Base-by-base conservation (phyloP, 306 rosid genomes). In the Pachyrhizus erosus region DNA sequence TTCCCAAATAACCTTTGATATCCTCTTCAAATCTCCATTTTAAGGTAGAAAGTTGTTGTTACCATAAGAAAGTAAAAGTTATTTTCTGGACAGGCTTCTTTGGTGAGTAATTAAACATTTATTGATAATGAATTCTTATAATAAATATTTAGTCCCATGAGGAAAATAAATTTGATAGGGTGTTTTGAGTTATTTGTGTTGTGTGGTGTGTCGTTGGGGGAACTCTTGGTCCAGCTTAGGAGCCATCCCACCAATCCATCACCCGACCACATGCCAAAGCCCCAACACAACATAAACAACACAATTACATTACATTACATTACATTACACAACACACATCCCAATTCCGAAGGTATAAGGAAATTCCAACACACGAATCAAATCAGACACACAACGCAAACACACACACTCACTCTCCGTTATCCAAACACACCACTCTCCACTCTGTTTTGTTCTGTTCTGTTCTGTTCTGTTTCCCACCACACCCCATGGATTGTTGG, bases 401-500 rank as follows among this genome's bases (percentile, higher is more conserved):
- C 34, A 34, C n/a, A 62, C 75, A 67, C 68, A 60, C 71, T 3
- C 81, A 5, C 84, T 39, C 77, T 26, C 48, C 40, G 54, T 78
- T 78, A 70, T 80, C 79, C 39, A 24, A 27, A 77, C 60, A 65
- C 18, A n/a, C 72, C 58, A 78, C 15, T 1, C 24, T 71, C 0
- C 29, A 7, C 68, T 23, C 84, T 76, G 33, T 37, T 61, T 46
- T 80, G 51, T 75, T 70, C 55, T 60, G 51, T 24, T 67, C 72
- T 73, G 58, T 26, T 73, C 66, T 80, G 68, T 58, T 75, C 75
- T 64, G 62, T 46, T 39, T 31, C 58, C 49, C 49, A 39, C 60
- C 40, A 42, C 62, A 18, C 48, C 60, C 74, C 26, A 92, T 96
- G 99, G 96, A 96, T 89, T 92, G 83, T 83, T 93, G 97, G 97